Evolutionary conservation across 306 rosid genomes (phyloP).

Genomic region (Lagenaria siceraria): DNA sequence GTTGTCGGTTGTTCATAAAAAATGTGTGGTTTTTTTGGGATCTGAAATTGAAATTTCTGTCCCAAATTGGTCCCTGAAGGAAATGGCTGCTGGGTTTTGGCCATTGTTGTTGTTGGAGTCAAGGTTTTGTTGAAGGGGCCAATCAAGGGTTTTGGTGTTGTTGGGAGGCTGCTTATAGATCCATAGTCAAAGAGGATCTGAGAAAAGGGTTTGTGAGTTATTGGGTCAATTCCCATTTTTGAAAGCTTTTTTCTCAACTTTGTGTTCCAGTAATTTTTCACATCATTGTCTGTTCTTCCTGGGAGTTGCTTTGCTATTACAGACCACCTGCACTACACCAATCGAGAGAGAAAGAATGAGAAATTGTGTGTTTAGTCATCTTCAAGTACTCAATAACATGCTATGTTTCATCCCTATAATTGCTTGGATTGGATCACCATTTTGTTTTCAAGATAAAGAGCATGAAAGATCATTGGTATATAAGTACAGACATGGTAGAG

Average conservation of each 20-base stretch:
- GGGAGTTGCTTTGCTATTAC: conserved; percentile 62
- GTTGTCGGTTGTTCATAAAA: conserved; percentile 56
- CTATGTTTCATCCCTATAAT: not conserved
- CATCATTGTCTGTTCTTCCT: conserved; percentile 96
- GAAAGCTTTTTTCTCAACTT: conserved; percentile 78
- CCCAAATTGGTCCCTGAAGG: conserved; percentile 20
- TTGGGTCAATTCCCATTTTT: conserved; percentile 83
- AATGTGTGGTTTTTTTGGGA: conserved; percentile 23
- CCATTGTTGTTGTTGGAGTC: not conserved
- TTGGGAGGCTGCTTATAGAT: conserved; percentile 38
- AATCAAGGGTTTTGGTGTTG: conserved; percentile 10
- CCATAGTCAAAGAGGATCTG: conserved; percentile 73
- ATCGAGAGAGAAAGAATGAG: not conserved
- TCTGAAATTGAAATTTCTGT: conserved; percentile 32
- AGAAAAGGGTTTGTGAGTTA: conserved; percentile 77
- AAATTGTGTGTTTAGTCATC: not conserved
- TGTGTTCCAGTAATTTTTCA: conserved; percentile 94
- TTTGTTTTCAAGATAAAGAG: not conserved
- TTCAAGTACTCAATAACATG: not conserved
- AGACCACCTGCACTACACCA: conserved; percentile 60
- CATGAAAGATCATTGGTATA: not conserved
- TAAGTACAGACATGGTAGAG: too few species aligned
- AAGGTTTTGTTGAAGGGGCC: conserved; percentile 5
- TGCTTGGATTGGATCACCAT: not conserved
- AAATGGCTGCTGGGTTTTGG: conserved; percentile 19